Evolutionary conservation across 768 basidiomycete species (phyloP).

Genomic region (Amanita rubescens): DNA sequence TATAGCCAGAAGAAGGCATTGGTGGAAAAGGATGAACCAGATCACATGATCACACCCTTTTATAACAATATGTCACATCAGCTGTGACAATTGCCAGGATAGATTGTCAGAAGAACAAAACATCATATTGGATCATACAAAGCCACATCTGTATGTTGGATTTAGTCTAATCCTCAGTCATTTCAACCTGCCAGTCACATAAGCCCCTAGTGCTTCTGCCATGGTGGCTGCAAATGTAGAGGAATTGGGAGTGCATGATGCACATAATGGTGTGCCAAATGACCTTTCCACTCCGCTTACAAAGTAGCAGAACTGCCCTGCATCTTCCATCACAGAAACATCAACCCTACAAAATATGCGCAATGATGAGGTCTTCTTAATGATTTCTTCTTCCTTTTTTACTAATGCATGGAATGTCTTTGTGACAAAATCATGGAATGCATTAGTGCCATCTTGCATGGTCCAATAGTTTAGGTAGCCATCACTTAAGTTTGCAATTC

Average conservation of each 20-base stretch:
- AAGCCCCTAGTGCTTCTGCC: not conserved
- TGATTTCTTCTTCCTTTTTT: not conserved
- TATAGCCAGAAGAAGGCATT: not conserved
- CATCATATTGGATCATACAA: not conserved
- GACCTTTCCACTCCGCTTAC: slow-evolving; percentile 8
- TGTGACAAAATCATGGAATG: not conserved
- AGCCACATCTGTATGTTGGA: not conserved
- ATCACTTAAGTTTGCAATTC: too few relatives aligned
- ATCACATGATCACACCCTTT: not conserved
- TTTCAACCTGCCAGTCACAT: not conserved
- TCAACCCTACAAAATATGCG: not conserved
- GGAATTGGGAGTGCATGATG: not conserved
- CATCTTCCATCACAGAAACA: not conserved
- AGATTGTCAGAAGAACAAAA: too few relatives aligned
- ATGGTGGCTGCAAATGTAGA: not conserved
- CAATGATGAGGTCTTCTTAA: not conserved
- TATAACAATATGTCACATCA: too few relatives aligned
- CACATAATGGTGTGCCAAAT: not conserved
- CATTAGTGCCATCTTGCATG: not conserved
- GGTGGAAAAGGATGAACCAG: not conserved
- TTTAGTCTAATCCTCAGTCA: not conserved
- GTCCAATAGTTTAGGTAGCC: not conserved
- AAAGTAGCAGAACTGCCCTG: not conserved
- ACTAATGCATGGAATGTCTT: not conserved
- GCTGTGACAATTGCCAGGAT: too few relatives aligned